These are phyloP conservation scores for Leishmania tropica DNA, from an alignment of 208 protist genomes.

Conservation along the genomic window DNA sequence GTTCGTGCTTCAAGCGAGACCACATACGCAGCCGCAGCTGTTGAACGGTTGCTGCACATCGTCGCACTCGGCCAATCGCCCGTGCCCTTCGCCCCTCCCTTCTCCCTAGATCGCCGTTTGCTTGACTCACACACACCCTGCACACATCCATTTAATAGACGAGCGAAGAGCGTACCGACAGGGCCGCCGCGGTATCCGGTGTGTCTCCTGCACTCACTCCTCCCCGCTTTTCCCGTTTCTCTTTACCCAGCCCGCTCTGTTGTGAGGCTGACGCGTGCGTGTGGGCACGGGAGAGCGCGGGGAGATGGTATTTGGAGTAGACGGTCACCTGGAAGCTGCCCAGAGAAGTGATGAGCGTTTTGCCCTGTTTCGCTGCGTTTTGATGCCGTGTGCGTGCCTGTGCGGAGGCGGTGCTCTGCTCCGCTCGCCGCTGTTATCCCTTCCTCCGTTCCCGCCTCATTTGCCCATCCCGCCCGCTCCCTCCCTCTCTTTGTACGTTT, in stretches of 20 bases:
- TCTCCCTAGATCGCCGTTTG: not conserved
- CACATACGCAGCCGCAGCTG: not conserved
- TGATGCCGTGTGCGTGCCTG: not conserved
- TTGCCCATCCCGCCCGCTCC: no score
- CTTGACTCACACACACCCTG: not conserved
- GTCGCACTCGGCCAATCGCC: not conserved
- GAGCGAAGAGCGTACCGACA: not conserved
- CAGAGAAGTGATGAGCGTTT: no score
- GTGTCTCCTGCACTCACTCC: not conserved
- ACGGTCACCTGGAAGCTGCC: no score
- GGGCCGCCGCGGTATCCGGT: no score
- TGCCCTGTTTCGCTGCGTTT: not conserved
- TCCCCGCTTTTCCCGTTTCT: not conserved
- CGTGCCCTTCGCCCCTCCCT: not conserved
- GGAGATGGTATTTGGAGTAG: not conserved
- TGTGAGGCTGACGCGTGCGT: not conserved
- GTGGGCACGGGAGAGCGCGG: not conserved
- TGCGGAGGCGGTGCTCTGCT: not conserved
- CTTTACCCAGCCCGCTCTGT: not conserved
- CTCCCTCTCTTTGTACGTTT: not conserved
- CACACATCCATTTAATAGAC: not conserved
- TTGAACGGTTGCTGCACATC: not conserved
- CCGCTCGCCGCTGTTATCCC: not conserved
- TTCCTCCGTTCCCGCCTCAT: not conserved
- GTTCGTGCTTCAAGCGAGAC: not conserved